phyloP scores from a whole-genome alignment of 1,284 basidiomycete genomes.

The Porogramme epimiltina region DNA sequence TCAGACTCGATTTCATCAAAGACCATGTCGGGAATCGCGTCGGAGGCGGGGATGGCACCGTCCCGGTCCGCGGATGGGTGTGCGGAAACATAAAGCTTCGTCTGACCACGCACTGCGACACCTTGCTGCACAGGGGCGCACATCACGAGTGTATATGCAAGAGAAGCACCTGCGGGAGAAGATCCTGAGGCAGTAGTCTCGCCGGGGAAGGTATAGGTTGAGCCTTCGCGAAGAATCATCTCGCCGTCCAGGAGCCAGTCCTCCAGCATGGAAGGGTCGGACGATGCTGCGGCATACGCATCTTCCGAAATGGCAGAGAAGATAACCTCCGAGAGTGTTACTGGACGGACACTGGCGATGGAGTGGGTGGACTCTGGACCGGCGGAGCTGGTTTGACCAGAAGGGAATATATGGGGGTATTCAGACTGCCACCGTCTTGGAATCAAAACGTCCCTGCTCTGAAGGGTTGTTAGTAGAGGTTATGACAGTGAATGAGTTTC shows the following conservation, averaged over 20 bases:
- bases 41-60: conserved; percentile 3
- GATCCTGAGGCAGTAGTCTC: conserved; percentile 2
- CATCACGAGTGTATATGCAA: conserved; percentile 45
- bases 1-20: conserved; percentile 17
- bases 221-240: conserved; percentile 52
- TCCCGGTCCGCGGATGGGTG: conserved; percentile 21
- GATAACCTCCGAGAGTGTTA: conserved; percentile 32
- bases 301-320: conserved; percentile 29
- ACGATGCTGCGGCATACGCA: conserved; percentile 27
- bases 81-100: conserved; percentile 59
- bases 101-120: conserved; percentile 47
- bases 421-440: conserved; percentile 21
- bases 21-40: conserved; percentile 14
- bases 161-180: conserved; percentile 4
- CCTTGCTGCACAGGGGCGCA: conserved; percentile 78
- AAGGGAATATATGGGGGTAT: conserved; percentile 16
- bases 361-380: conserved; percentile 28
- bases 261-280: conserved; percentile 35
- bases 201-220: conserved; percentile 36
- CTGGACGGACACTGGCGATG: conserved; percentile 22
- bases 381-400: background rate
- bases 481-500: no score
- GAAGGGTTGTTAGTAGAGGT: no score
- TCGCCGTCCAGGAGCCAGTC: conserved; percentile 41
- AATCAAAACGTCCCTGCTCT: conserved; percentile 10